phyloP scores from a whole-genome alignment of 140 eudicot species.

The Senecio squalidus region DNA sequence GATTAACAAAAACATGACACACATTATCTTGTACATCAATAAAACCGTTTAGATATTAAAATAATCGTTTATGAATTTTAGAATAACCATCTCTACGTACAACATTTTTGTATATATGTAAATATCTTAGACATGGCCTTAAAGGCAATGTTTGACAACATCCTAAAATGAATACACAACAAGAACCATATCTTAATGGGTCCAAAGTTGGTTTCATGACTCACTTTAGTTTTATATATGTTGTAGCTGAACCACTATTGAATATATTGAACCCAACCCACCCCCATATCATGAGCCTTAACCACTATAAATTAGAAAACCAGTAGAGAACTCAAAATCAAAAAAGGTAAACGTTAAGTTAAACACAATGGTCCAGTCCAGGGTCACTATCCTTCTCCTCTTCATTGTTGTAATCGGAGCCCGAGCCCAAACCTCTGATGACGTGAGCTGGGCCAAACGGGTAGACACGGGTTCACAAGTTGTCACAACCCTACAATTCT shows the following conservation, averaged over 20 bases:
- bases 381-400: conserved; percentile 22
- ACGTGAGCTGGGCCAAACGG: conserved; percentile 51
- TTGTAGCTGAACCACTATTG: conserved; percentile 29
- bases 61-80: too few relatives aligned
- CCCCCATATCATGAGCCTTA: conserved; percentile 3
- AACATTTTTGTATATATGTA: too few relatives aligned
- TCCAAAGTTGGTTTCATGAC: conserved; percentile 8
- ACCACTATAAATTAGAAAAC: conserved; percentile 14
- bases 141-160: too few relatives aligned
- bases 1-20: too few relatives aligned
- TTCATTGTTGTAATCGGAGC: conserved; percentile 14
- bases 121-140: too few relatives aligned
- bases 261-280: conserved; percentile 17
- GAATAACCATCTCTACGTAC: too few relatives aligned
- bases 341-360: too few relatives aligned
- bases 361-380: conserved; percentile 18
- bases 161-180: too few relatives aligned
- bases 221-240: neutral
- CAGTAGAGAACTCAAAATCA: neutral
- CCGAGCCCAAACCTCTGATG: conserved; percentile 20
- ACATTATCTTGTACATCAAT: too few relatives aligned
- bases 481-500: conserved; percentile 54
- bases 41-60: too few relatives aligned
- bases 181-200: conserved; percentile 2
- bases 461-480: conserved; percentile 34